Percentiles rank a stretch among this genome's conserved stretches.
Evolutionary conservation across 1,284 basidiomycete genomes (phyloP).

Genomic region (Ustilago trichophora): DNA sequence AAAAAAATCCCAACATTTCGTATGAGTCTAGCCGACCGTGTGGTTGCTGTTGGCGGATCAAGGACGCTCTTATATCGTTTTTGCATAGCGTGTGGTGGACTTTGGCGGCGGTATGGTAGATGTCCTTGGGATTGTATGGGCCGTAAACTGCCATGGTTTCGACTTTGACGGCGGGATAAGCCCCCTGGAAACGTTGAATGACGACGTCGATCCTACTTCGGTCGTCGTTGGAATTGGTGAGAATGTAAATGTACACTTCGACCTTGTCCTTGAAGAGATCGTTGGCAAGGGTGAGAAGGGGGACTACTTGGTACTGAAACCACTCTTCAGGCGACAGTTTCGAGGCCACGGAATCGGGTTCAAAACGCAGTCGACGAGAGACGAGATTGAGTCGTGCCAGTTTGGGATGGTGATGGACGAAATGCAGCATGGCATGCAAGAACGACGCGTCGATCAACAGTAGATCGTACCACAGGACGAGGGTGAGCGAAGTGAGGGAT

Average conservation of each 20-base stretch:
- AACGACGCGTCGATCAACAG: background rate
- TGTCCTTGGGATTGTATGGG: too few species aligned
- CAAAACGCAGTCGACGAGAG: conserved; percentile 1
- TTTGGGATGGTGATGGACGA: background rate
- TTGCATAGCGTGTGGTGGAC: too few species aligned
- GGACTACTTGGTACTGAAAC: background rate
- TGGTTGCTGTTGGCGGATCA: too few species aligned
- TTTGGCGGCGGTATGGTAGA: too few species aligned
- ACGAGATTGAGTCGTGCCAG: background rate
- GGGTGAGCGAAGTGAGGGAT: background rate
- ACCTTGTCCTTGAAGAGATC: background rate
- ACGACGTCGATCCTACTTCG: too few species aligned
- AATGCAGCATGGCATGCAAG: conserved; percentile 1
- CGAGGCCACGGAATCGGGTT: background rate
- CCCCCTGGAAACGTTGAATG: background rate
- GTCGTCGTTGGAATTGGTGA: background rate
- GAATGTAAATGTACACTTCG: background rate
- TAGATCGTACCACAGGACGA: background rate
- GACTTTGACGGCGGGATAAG: background rate
- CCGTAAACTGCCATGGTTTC: too few species aligned
- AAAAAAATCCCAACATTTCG: too few species aligned
- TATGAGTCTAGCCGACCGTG: too few species aligned
- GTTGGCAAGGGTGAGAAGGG: background rate
- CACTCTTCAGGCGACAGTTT: background rate
- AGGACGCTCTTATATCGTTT: too few species aligned